A percentile compares a stretch with the other conserved stretches of the same genome.
Evolutionary conservation across 2,329 filamentous ascomycete species (phyloP).

Genomic region (Clarireedia paspali): DNA sequence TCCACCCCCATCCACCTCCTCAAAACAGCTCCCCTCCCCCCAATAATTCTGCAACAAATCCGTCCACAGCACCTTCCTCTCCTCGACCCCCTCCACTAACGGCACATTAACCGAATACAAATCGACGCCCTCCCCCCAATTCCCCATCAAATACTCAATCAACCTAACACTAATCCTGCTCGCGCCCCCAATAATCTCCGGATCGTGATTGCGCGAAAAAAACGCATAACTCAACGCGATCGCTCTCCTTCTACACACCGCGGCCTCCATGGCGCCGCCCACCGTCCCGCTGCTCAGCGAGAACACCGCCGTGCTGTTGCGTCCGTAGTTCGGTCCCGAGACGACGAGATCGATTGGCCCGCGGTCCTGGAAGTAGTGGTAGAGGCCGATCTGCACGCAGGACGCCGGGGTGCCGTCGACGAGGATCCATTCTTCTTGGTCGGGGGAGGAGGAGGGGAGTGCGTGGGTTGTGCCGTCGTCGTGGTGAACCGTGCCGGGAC

Average conservation of each 20-base stretch:
- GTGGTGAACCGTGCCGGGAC: constrained; percentile 51
- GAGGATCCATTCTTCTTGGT: constrained; percentile 70
- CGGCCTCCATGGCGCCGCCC: constrained; percentile 70
- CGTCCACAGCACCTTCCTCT: constrained; percentile 71
- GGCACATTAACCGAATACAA: constrained; percentile 92
- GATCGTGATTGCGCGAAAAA: constrained; percentile 73
- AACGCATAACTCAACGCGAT: constrained; percentile 90
- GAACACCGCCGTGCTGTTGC: constrained; percentile 76
- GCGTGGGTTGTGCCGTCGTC: constrained; percentile 62
- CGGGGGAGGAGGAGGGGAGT: constrained; percentile 42
- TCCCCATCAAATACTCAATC: constrained; percentile 68
- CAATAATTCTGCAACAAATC: constrained; percentile 87
- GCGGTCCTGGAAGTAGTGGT: constrained; percentile 68
- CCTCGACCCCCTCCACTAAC: constrained; percentile 66
- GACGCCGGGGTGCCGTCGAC: constrained; percentile 75
- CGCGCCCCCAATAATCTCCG: constrained; percentile 69
- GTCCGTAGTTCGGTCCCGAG: constrained; percentile 74
- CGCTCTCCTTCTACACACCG: constrained; percentile 59
- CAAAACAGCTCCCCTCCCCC: constrained; percentile 77
- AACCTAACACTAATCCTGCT: constrained; percentile 67
- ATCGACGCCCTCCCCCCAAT: constrained; percentile 69
- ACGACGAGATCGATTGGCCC: constrained; percentile 70
- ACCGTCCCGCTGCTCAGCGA: constrained; percentile 71
- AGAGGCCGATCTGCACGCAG: constrained; percentile 74
- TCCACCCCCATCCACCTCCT: constrained; percentile 62